Conservation (phyloP, 345 rosid genomes). For the Reutealis trisperma region DNA sequence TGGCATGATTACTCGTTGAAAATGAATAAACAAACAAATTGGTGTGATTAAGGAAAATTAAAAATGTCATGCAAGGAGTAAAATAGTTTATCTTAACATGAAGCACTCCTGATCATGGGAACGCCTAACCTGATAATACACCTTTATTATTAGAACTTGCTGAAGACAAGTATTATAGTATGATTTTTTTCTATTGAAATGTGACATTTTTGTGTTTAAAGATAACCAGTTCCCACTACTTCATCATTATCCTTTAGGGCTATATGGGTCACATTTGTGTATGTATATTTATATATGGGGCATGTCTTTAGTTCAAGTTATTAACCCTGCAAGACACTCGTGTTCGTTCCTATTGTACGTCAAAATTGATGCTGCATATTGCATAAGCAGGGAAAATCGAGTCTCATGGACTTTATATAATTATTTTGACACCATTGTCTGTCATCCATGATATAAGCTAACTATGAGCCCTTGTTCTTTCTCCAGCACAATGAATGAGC, state of each 20-base stretch:
- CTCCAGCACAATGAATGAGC: slow-evolving; percentile 88
- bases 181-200: background rate
- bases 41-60: background rate
- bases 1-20: background rate
- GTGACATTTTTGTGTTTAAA: background rate
- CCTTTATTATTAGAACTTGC: background rate
- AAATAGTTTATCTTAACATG: background rate
- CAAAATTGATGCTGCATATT: background rate
- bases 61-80: background rate
- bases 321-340: background rate
- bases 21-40: background rate
- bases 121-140: background rate
- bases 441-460: slow-evolving; percentile 1
- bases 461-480: background rate
- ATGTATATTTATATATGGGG: no score
- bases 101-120: background rate
- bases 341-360: no score
- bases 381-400: background rate
- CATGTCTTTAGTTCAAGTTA: no score
- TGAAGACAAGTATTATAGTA: background rate
- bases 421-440: background rate
- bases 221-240: no score
- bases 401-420: background rate
- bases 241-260: no score
- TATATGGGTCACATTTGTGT: no score